Evolutionary conservation across 495 filamentous ascomycete species (phyloP), one percentile per base, ranked within the genome.

Genomic region (Neurospora sp.): DNA sequence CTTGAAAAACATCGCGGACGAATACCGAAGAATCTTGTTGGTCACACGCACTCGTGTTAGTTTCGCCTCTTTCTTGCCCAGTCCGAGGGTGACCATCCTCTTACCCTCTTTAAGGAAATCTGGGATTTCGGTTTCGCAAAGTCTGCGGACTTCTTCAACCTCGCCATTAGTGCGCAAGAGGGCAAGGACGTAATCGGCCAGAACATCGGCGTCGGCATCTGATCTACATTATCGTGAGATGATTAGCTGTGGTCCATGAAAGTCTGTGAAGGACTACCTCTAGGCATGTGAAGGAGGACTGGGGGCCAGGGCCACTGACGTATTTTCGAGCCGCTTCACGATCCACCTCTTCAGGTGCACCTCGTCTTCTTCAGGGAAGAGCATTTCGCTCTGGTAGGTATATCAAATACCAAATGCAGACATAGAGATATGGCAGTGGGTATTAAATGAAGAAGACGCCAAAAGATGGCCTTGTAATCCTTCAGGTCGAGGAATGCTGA

Each of bases 181-280:
- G n/a, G 95, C 95, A 39, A 98, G 84, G 0, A 99, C 93, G 78
- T 98, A 99, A 79, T 99, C 96, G 39, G 94, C 94, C 19, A 99
- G 91, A 4, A 99, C 93, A 77, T 97, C 94, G 38, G 93, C 90
- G 81, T 99, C 96, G 69, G 94, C 96, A 81, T 98, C 96, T 17
- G 94, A 97, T 72, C 93, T 97, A 74, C 10, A 77, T 21, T 37
- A n/a, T 69, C 37, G 38, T n/a, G 19, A 70, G 7, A 69, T 66
- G 37, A 71, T 75, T 38, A 78, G 70, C 34, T 1, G 70, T 39
- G 37, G 0, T 38, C 11, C 21, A 7, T 11, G 36, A 17, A 38
- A n/a, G 36, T 13, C 31, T 34, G n/a, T 2, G 1, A 15, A 9
- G 76, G 9, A 69, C n/a, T 24, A 70, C 54, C 28, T 66, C 28